Evolutionary conservation across 2,329 filamentous ascomycete species (phyloP).

Genomic region (Furcasterigmium sp.): DNA sequence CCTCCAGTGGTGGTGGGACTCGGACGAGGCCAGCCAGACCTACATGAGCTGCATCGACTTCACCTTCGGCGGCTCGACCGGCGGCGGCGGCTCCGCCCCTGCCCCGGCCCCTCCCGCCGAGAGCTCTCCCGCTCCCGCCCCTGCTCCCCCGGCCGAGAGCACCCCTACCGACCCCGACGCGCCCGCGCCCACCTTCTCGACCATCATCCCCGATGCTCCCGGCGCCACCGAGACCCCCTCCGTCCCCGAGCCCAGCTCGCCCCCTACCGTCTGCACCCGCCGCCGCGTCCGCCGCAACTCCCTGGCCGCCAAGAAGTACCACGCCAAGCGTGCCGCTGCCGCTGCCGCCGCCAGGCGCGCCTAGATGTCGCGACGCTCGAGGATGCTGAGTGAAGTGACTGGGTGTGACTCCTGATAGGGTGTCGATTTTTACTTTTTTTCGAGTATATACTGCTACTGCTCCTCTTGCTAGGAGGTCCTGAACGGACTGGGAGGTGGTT

Average conservation of each 20-base stretch:
- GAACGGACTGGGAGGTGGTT: too few relatives aligned
- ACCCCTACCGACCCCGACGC: slow-evolving; percentile 4
- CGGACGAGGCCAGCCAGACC: slow-evolving; percentile 50
- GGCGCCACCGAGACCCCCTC: slow-evolving; percentile 1
- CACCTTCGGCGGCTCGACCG: slow-evolving; percentile 10
- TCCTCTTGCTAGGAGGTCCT: too few relatives aligned
- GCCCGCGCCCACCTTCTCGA: slow-evolving; percentile 2
- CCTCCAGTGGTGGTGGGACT: slow-evolving; percentile 61
- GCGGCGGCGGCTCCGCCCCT: slow-evolving; percentile 6
- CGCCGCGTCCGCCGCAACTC: slow-evolving; percentile 5
- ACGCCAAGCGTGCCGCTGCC: neutral
- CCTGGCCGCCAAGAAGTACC: slow-evolving; percentile 2
- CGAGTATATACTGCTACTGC: too few relatives aligned
- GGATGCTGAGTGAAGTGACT: too few relatives aligned
- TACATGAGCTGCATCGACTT: slow-evolving; percentile 62
- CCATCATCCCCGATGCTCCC: slow-evolving; percentile 1
- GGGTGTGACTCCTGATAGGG: too few relatives aligned
- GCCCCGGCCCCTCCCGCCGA: slow-evolving; percentile 2
- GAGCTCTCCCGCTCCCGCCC: slow-evolving; percentile 6
- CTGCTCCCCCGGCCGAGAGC: slow-evolving; percentile 5
- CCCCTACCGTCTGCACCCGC: slow-evolving; percentile 1
- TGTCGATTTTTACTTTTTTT: too few relatives aligned
- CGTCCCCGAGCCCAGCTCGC: neutral
- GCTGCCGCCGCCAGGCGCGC: slow-evolving; percentile 3
- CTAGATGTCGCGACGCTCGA: too few relatives aligned